These are phyloP conservation scores for Epichloe brachyelytri DNA, from an alignment of 2,329 filamentous ascomycete species.

Conservation along the genomic window DNA sequence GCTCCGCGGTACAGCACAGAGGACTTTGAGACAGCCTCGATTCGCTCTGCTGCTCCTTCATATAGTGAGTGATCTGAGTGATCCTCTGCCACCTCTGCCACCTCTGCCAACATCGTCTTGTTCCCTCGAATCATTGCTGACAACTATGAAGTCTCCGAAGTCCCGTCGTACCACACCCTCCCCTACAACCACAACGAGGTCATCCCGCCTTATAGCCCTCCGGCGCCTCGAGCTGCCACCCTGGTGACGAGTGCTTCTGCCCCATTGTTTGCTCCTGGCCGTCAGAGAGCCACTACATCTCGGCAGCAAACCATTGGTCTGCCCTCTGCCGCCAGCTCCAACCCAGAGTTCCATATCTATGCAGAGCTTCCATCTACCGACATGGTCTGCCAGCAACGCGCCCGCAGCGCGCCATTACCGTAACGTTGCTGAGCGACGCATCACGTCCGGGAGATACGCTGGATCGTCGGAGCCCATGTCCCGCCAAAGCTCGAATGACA, in stretches of 20 bases:
- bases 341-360: constrained; percentile 29
- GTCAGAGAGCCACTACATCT: constrained; percentile 13
- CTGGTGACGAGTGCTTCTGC: constrained; percentile 2
- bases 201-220: constrained; percentile 36
- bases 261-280: constrained; percentile 4
- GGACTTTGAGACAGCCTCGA: constrained; percentile 55
- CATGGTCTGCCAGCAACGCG: constrained; percentile 42
- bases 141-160: constrained; percentile 40
- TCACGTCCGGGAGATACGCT: constrained; percentile 29
- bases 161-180: constrained; percentile 50
- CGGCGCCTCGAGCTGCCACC: constrained; percentile 1
- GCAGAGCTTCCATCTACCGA: constrained; percentile 41
- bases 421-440: constrained; percentile 50
- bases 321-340: constrained; percentile 33
- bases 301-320: constrained; percentile 30
- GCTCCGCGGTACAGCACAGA: constrained; percentile 28
- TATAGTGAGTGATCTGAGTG: constrained; percentile 44
- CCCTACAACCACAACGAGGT: constrained; percentile 32
- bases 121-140: not conserved
- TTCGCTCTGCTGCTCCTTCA: constrained; percentile 55
- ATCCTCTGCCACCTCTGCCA: not conserved
- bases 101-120: not conserved
- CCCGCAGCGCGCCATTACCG: constrained; percentile 49
- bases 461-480: constrained; percentile 14
- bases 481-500: constrained; percentile 6